These are phyloP conservation scores for Tillandsia fasciculata DNA, from an alignment of 176 grass and related monocot genomes.

Conservation along the genomic window DNA sequence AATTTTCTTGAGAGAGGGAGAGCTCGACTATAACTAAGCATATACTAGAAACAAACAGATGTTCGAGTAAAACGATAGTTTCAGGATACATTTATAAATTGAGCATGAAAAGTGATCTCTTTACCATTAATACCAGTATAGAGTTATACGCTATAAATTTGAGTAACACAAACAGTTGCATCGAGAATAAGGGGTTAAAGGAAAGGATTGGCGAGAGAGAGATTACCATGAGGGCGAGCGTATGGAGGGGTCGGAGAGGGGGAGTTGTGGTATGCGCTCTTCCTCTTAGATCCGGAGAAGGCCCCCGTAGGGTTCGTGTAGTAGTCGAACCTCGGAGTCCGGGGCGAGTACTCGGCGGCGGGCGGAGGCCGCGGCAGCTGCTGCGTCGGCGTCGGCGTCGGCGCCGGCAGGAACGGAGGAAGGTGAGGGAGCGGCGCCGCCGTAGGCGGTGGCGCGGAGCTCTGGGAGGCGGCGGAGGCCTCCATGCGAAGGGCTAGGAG, in stretches of 20 bases:
- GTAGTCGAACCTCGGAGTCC: conserved; percentile 15
- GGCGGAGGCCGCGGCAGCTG: background rate
- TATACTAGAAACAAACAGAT: too few species aligned
- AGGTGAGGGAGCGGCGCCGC: background rate
- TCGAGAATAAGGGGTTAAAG: background rate
- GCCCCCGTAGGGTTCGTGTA: conserved; percentile 24
- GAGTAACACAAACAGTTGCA: conserved; percentile 2
- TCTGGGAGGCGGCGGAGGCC: conserved; percentile 20
- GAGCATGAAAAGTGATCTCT: too few species aligned
- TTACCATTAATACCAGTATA: too few species aligned
- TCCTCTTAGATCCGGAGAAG: conserved; percentile 26
- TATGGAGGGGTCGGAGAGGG: background rate
- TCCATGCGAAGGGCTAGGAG: conserved; percentile 20
- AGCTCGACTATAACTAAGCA: too few species aligned
- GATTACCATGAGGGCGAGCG: background rate
- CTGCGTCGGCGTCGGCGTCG: background rate
- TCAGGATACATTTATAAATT: too few species aligned
- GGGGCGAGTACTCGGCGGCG: conserved; percentile 1
- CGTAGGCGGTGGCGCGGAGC: background rate
- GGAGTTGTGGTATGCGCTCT: background rate
- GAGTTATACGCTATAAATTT: background rate
- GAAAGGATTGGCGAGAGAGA: background rate
- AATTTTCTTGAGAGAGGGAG: too few species aligned
- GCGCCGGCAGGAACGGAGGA: background rate
- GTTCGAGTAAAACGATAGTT: too few species aligned